Conservation (phyloP, 106 monocot species). For the Dendrobium officinale region DNA sequence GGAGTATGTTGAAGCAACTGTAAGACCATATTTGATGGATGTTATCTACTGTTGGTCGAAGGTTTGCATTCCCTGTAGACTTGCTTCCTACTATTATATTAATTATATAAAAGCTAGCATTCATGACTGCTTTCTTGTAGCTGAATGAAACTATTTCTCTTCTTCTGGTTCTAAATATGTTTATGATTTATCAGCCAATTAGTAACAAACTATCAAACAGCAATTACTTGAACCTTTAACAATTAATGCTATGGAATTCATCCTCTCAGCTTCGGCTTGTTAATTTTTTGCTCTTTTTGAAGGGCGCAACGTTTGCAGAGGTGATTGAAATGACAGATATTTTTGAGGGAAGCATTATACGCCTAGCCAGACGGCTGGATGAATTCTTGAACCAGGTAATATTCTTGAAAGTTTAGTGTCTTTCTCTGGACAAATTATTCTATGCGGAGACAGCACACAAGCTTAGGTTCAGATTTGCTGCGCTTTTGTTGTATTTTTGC, state of each 20-base stretch:
- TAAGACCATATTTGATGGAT: conserved; percentile 92
- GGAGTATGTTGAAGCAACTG: conserved; percentile 95
- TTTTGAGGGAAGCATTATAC: conserved; percentile 97
- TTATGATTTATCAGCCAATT: not conserved
- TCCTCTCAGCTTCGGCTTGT: not conserved
- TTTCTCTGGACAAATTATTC: not conserved
- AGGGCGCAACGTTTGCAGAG: conserved; percentile 94
- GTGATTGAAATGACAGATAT: conserved; percentile 98
- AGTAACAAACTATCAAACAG: not conserved
- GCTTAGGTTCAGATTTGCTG: too few species aligned
- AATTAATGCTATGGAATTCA: not conserved
- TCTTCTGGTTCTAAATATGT: not conserved
- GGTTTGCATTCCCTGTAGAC: conserved; percentile 32
- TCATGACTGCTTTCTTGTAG: not conserved
- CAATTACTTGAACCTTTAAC: not conserved
- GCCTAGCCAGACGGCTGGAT: conserved; percentile 80
- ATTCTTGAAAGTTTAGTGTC: not conserved
- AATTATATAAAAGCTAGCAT: not conserved
- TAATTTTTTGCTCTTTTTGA: not conserved
- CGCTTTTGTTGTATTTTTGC: too few species aligned
- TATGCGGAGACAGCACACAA: too few species aligned
- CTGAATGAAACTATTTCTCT: not conserved
- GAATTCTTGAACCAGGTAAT: conserved; percentile 96
- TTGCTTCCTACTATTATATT: not conserved
- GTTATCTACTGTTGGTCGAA: conserved; percentile 99